Evolutionary conservation across 192 early-diverging fungal genomes (phyloP).

Genomic region (Spizellomyces punctatus): DNA sequence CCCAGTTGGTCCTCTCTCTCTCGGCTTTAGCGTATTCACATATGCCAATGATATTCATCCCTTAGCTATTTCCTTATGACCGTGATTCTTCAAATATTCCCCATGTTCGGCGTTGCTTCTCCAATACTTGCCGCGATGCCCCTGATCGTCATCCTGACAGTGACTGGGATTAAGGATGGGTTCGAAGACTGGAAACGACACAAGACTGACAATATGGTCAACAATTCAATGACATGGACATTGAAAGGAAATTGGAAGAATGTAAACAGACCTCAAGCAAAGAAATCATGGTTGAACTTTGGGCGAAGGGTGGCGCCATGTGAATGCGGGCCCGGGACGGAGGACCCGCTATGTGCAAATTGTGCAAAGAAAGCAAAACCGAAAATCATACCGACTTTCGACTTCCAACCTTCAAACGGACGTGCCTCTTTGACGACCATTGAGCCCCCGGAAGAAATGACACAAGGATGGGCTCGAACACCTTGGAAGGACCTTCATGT

Average conservation of each 20-base stretch:
- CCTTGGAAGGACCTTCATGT: conserved; percentile 81
- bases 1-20: neutral
- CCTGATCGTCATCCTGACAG: conserved; percentile 58
- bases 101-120: conserved; percentile 59
- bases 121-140: conserved; percentile 51
- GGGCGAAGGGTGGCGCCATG: neutral
- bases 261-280: conserved; percentile 46
- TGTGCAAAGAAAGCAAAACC: neutral
- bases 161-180: conserved; percentile 68
- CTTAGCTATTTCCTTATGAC: conserved; percentile 90
- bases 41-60: conserved; percentile 38
- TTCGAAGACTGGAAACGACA: conserved; percentile 89
- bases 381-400: neutral
- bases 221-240: conserved; percentile 62
- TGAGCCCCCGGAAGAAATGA: no score
- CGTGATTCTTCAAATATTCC: conserved; percentile 83
- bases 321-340: neutral
- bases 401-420: neutral
- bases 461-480: conserved; percentile 23
- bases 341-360: neutral
- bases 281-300: conserved; percentile 6
- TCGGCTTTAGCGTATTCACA: neutral
- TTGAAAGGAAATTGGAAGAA: conserved; percentile 60
- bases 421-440: neutral
- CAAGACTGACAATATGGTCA: conserved; percentile 79